Evolutionary conservation across 2,329 filamentous ascomycete species (phyloP), one percentile per base, ranked within the genome.

Genomic region (Aspergillus japonicus): DNA sequence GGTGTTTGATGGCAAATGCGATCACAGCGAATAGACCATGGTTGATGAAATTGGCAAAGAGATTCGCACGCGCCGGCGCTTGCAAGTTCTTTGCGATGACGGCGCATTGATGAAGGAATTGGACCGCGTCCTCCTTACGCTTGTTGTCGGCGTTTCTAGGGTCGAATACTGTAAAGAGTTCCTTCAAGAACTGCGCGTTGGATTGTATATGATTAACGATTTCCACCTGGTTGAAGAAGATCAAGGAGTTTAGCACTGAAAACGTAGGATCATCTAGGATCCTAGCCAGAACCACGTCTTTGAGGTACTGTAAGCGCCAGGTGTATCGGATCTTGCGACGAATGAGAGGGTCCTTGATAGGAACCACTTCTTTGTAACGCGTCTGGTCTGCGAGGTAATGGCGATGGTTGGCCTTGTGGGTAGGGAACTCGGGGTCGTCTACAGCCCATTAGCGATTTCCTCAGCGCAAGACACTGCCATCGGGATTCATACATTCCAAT

Each of bases 151-250:
- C 73, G 61, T 87, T 85, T 24, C 87, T 81, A 0, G 86, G 80
- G 21, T 83, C 85, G 71, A 98, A 97, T 63, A 98, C 92, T 56
- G 85, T 84, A 73, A 98, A 99, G 4, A 98, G 83, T 63, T 97
- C 91, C 66, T 87, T 88, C 29, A 98, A 80, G 70, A 96, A 97
- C 1, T 79, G 78, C 0, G 81, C 81, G 69, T 96, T 96, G 26
- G 83, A 83, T 75, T 97, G 93, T n/a, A 99, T 83, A 76, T 98
- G 91, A 71, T 94, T 91, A 53, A 99, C 89, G 71, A 99, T 97
- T 71, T 98, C 95, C 68, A 98, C 93, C 79, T 99, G 95, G 78
- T 98, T 95, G 83, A 96, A 99, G 80, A 97, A 99, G 67, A 99
- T 99, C 68, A 98, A 85, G 54, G 92, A 96, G 78, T 98, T 99